These are phyloP conservation scores for Polytrichum commune DNA, from an alignment of 225 moss, liverwort and hornwort genomes.

Conservation along the genomic window DNA sequence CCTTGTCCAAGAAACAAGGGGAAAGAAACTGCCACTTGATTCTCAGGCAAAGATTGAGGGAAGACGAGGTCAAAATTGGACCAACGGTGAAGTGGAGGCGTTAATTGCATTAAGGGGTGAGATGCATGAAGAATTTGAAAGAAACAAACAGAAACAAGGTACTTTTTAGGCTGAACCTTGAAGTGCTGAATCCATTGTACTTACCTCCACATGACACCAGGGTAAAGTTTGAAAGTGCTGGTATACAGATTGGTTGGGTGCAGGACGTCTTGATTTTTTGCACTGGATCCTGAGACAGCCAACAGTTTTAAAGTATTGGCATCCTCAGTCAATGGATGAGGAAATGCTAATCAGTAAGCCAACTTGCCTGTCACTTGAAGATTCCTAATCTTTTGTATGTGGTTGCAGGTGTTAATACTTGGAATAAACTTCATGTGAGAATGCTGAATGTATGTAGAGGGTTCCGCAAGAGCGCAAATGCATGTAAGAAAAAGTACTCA, in stretches of 20 bases:
- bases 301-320: no score
- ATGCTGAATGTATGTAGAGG: slow-evolving; percentile 52
- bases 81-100: slow-evolving; percentile 63
- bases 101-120: slow-evolving; percentile 66
- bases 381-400: not conserved
- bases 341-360: not conserved
- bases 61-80: slow-evolving; percentile 70
- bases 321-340: no score
- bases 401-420: slow-evolving; percentile 63
- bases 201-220: no score
- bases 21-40: slow-evolving; percentile 42
- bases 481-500: slow-evolving; percentile 73
- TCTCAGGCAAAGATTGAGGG: slow-evolving; percentile 52
- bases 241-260: no score
- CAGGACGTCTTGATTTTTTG: no score
- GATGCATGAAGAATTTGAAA: slow-evolving; percentile 67
- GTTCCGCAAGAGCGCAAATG: slow-evolving; percentile 61
- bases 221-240: no score
- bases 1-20: slow-evolving; percentile 47
- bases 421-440: slow-evolving; percentile 60
- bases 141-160: slow-evolving; percentile 72
- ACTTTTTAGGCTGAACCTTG: not conserved
- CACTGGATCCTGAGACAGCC: no score
- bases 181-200: no score
- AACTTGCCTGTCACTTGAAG: not conserved